phyloP scores from a whole-genome alignment of 176 grass and related monocot genomes.

The Metroxylon sagu region DNA sequence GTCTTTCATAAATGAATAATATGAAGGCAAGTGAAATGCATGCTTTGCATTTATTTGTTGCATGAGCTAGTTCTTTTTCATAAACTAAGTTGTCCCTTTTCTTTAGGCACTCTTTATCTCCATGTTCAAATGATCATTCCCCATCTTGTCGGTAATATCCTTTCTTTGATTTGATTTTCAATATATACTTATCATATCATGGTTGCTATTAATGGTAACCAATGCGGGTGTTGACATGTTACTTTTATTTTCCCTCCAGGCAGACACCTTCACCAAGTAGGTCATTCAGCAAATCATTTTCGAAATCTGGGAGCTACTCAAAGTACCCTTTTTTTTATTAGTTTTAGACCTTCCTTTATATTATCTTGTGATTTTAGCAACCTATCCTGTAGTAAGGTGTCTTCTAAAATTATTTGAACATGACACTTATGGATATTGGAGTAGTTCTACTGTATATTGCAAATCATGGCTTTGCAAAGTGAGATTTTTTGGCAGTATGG shows the following conservation, averaged over 20 bases:
- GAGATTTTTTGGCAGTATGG: background rate
- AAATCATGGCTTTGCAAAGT: background rate
- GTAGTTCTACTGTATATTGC: background rate
- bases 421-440: background rate
- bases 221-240: no score
- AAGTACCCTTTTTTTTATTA: background rate
- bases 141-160: background rate
- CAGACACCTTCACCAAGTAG: slow-evolving; percentile 22
- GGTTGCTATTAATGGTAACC: no score
- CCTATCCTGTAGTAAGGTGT: no score
- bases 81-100: slow-evolving; percentile 9
- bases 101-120: slow-evolving; percentile 7
- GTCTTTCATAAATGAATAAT: background rate
- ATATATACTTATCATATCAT: no score
- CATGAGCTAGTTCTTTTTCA: background rate
- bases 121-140: slow-evolving; percentile 10
- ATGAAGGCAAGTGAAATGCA: background rate
- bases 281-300: slow-evolving; percentile 24
- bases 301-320: slow-evolving; percentile 25
- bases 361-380: no score
- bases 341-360: no score
- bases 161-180: background rate
- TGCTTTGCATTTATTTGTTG: background rate
- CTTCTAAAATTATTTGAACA: no score
- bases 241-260: slow-evolving; percentile 26